Evolutionary conservation across 257 asterid species (phyloP).

Genomic region (Petrea volubilis): DNA sequence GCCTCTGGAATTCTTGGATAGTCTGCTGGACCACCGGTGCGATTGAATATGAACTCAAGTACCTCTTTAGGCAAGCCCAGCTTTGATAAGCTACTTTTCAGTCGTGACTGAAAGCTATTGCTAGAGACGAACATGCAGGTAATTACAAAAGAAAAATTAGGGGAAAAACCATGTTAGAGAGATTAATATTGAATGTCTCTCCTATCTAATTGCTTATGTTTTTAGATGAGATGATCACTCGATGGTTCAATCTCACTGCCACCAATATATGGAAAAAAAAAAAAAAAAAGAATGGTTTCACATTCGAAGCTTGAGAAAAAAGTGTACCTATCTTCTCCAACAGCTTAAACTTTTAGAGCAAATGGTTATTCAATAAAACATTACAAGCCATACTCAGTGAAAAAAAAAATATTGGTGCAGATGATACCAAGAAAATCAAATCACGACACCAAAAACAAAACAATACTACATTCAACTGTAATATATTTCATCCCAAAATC

Average conservation of each 20-base stretch:
- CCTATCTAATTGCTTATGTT: too few relatives aligned
- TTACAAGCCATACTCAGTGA: not conserved
- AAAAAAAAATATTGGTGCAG: not conserved
- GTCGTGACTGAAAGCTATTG: slow-evolving; percentile 61
- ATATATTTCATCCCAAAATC: not conserved
- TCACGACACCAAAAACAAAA: too few relatives aligned
- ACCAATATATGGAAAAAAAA: too few relatives aligned
- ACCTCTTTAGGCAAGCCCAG: slow-evolving; percentile 72
- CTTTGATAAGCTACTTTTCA: slow-evolving; percentile 54
- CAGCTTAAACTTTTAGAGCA: too few relatives aligned
- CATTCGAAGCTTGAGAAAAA: too few relatives aligned
- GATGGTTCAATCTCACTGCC: too few relatives aligned
- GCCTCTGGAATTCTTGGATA: slow-evolving; percentile 80
- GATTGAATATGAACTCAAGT: slow-evolving; percentile 53
- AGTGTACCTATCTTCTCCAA: too few relatives aligned
- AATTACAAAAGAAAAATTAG: slow-evolving; percentile 10
- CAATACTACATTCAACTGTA: not conserved
- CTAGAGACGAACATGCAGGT: slow-evolving; percentile 18
- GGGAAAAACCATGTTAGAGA: too few relatives aligned
- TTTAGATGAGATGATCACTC: too few relatives aligned
- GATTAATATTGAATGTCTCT: too few relatives aligned
- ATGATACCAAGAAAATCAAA: not conserved
- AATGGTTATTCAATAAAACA: too few relatives aligned
- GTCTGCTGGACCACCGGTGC: slow-evolving; percentile 45
- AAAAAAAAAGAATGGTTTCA: too few relatives aligned